Evolutionary conservation across 768 basidiomycete species (phyloP), one percentile per base, ranked within the genome.

Genomic region (Botryobasidium botryosum): DNA sequence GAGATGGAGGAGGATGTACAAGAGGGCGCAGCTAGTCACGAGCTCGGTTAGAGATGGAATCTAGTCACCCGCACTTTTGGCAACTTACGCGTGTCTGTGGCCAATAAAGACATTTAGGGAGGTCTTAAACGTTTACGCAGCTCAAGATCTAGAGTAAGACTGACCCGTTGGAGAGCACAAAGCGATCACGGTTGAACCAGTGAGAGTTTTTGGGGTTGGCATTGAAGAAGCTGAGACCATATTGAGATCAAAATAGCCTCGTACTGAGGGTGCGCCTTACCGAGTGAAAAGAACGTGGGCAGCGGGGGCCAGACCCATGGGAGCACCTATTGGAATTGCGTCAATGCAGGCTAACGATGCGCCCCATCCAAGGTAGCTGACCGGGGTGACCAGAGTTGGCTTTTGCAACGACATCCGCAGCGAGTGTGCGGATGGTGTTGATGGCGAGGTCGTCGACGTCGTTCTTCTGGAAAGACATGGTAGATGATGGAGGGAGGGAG

Each of bases 141-240:
- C n/a, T n/a, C n/a, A n/a, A n/a, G n/a, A n/a, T n/a, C n/a, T n/a
- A n/a, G n/a, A n/a, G n/a, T n/a, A n/a, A n/a, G 7, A 64, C 79
- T 53, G 62, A 88, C 76, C 88, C 88, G 58, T 92, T 92, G 52
- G 90, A 94, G 52, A 94, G 77, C 49, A 96, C 90, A 56, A 92
- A 96, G 63, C 90, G 79, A 68, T 94, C 90, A 50, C 91, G 80
- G 66, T 91, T 92, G 66, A 80, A 81, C 90, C 87, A 92, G 62
- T 85, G 79, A 33, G 88, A 76, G 67, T 71, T 80, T 61, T 77
- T 77, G 40, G 88, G 83, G 65, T 88, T 91, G 56, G 79, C 77
- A 52, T 81, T 82, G 66, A 94, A 61, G 71, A 88, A 85, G 17
- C 83, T 85, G 45, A 51, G 49, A 27, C n/a, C 49, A 52, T 55